phyloP scores from a whole-genome alignment of 192 early-diverging fungal genomes.

The Entomortierella chlamydospora region DNA sequence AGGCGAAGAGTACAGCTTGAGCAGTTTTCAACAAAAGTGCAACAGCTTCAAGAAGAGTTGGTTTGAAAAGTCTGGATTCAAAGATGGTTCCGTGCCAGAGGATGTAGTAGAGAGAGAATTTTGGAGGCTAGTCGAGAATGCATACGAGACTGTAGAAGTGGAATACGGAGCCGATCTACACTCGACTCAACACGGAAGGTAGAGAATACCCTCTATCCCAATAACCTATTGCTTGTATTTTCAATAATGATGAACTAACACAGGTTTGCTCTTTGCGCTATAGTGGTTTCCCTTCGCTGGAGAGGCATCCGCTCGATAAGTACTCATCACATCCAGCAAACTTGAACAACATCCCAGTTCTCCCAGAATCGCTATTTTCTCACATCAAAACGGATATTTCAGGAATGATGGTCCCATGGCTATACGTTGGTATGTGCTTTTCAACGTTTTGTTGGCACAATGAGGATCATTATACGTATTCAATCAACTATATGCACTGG shows the following conservation, averaged over 20 bases:
- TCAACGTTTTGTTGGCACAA: conserved; percentile 98
- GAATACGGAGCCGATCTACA: conserved; percentile 98
- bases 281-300: conserved; percentile 85
- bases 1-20: conserved; percentile 80
- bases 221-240: too few relatives aligned
- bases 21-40: conserved; percentile 81
- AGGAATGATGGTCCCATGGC: conserved; percentile 97
- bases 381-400: conserved; percentile 93
- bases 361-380: conserved; percentile 84
- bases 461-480: conserved; percentile 97
- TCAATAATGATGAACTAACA: too few relatives aligned
- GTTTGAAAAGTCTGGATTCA: conserved; percentile 55
- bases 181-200: conserved; percentile 91
- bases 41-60: conserved; percentile 80
- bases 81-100: conserved; percentile 69
- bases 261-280: not conserved
- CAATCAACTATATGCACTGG: conserved; percentile 97
- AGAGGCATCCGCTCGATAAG: conserved; percentile 72
- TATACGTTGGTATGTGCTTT: conserved; percentile 96
- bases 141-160: conserved; percentile 89
- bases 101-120: conserved; percentile 90
- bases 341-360: conserved; percentile 87
- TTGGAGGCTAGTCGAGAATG: conserved; percentile 89
- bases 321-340: conserved; percentile 88
- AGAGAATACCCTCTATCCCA: not conserved